Evolutionary conservation across 345 rosid genomes (phyloP), one percentile per base, ranked within the genome.

Genomic region (Syzygium aromaticum): DNA sequence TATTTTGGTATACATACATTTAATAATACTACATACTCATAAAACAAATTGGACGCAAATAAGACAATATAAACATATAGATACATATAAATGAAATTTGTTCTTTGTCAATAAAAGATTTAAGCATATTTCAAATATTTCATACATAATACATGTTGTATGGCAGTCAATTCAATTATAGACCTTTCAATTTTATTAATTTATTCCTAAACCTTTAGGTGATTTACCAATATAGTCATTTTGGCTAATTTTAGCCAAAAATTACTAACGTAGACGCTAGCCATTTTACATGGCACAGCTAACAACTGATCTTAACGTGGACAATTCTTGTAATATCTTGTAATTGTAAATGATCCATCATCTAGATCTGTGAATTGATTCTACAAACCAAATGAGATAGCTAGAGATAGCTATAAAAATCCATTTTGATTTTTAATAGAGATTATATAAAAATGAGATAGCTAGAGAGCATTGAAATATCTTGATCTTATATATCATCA

Each of bases 281-380:
- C 46, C 23, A 30, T 30, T 23, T 12, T 16, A 30, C 1, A 1
- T 28, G 23, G 23, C 46, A 30, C 9, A 4, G 0, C 23, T 11
- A 16, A 33, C 5, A 11, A 5, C 61, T 3, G 23, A 21, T 4
- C 23, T 4, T 30, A 0, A 30, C 11, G 1, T 1, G 1, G 5
- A 67, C 23, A 9, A 19, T 10, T 67, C 12, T 17, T 16, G 6
- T 3, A 0, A 43, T 43, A 43, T 43, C 46, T 43, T 43, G 46
- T 43, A 43, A 43, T 43, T 43, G 46, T 43, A 43, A 43, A 43
- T 43, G 46, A 27, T 25, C 28, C 63, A 56, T 56, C n/a, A 56
- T 56, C 5, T 56, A 56, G 63, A 23, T 56, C n/a, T 23, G n/a
- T 56, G 3, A 57, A 25, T 25, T 57, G 63, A 57, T 57, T 57